Evolutionary conservation across 2,329 filamentous ascomycete species (phyloP).

Genomic region (Talaromyces sp.): DNA sequence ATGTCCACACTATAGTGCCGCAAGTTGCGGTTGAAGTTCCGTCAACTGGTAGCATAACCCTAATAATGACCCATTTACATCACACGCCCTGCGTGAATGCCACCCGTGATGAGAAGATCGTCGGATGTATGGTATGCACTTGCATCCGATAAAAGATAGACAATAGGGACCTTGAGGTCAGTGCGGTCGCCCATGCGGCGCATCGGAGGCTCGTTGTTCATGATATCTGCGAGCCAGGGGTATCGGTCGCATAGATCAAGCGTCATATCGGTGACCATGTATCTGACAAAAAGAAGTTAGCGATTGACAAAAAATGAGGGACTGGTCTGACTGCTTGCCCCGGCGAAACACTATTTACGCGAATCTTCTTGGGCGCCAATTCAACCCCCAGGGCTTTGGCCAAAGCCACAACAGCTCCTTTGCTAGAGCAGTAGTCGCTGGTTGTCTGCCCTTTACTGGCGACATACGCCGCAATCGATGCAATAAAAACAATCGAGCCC

Average conservation of each 20-base stretch:
- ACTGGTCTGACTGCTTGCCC: slow-evolving; percentile 32
- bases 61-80: slow-evolving; percentile 8
- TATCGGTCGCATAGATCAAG: slow-evolving; percentile 21
- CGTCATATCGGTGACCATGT: slow-evolving; percentile 28
- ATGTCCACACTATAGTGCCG: too few relatives aligned
- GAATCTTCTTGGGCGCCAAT: slow-evolving; percentile 28
- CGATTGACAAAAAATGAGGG: slow-evolving; percentile 15
- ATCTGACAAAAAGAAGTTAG: neutral
- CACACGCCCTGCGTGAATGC: slow-evolving; percentile 28
- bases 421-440: slow-evolving; percentile 45
- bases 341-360: slow-evolving; percentile 40
- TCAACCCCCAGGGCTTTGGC: slow-evolving; percentile 37
- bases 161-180: slow-evolving; percentile 37
- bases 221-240: slow-evolving; percentile 28
- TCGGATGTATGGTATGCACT: slow-evolving; percentile 38
- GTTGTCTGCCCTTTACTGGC: slow-evolving; percentile 47
- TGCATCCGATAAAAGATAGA: slow-evolving; percentile 39
- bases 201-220: slow-evolving; percentile 38
- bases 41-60: too few relatives aligned
- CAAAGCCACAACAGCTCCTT: slow-evolving; percentile 46
- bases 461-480: slow-evolving; percentile 50
- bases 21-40: too few relatives aligned
- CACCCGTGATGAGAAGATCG: slow-evolving; percentile 38
- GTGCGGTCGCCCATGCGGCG: slow-evolving; percentile 32
- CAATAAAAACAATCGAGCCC: slow-evolving; percentile 51